Evolutionary conservation across 2,329 filamentous ascomycete species (phyloP).

Genomic region (Hortaea werneckii): DNA sequence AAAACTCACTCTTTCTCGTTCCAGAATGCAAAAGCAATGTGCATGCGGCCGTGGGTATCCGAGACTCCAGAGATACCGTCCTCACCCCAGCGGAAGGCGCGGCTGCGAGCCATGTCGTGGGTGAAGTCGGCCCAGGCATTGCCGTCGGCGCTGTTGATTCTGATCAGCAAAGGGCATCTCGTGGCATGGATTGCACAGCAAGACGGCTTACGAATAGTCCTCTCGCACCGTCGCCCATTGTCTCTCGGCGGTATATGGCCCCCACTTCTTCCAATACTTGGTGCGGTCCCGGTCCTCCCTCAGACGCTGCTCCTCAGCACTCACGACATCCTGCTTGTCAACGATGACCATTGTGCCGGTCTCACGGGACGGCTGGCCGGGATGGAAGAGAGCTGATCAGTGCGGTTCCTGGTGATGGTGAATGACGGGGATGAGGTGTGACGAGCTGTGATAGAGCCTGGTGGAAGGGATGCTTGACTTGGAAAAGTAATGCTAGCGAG

Average conservation of each 20-base stretch:
- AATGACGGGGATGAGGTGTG: too few relatives aligned
- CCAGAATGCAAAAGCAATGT: constrained; percentile 95
- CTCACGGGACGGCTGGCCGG: neutral
- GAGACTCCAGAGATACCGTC: constrained; percentile 93
- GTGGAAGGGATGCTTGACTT: too few relatives aligned
- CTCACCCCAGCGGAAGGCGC: constrained; percentile 90
- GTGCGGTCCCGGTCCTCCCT: constrained; percentile 71
- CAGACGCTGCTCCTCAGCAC: constrained; percentile 81
- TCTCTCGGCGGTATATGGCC: constrained; percentile 82
- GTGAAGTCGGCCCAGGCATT: constrained; percentile 97
- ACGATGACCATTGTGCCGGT: constrained; percentile 66
- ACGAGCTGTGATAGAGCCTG: too few relatives aligned
- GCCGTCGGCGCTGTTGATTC: constrained; percentile 56
- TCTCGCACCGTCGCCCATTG: constrained; percentile 74
- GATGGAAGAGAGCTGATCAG: neutral
- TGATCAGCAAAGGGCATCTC: constrained; percentile 3
- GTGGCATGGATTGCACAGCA: neutral
- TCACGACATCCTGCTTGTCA: constrained; percentile 77
- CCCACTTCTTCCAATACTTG: constrained; percentile 99
- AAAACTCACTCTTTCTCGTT: constrained; percentile 78
- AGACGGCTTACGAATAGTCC: constrained; percentile 62
- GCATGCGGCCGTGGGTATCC: constrained; percentile 84
- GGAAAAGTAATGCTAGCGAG: too few relatives aligned
- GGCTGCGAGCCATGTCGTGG: constrained; percentile 80
- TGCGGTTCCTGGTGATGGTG: too few relatives aligned